Base-by-base conservation (phyloP, 805 yeast species). In the Yarrowia bubula region DNA sequence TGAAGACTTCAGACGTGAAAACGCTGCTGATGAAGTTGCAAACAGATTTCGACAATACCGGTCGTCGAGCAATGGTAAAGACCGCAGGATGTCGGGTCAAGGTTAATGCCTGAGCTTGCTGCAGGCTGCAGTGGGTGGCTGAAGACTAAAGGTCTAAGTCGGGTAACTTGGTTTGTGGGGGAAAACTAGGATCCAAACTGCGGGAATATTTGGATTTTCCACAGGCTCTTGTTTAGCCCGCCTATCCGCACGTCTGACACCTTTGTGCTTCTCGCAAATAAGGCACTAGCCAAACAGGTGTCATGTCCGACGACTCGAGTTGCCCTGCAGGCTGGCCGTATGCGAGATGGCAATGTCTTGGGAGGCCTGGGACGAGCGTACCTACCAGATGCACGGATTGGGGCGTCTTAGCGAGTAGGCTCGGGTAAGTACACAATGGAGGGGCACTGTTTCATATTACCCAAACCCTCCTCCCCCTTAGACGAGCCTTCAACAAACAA, bases 11-110 rank as follows among this genome's bases (percentile, higher is more conserved):
- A 3, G 28, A 22, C 28, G 28, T 22, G 5, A 22, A 22, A 22
- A 22, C 28, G 28, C 28, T 22, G 28, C 28, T 3, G 28, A 22
- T 22, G 28, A 22, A 22, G 28, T 22, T 22, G 4, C 28, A 22
- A 22, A 22, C 28, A 3, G 28, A 11, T 35, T 35, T 11, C 38
- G 38, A 35, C 38, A 35, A 35, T 35, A 35, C 38, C 13, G 18
- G 41, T 50, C 58, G 58, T 51, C 43, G 58, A 51, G 58, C 58
- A 51, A 51, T 22, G 43, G 58, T 51, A 51, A 51, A 51, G 43
- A 37, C 58, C 58, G 42, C 58, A 51, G 58, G 43, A 7, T n/a
- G 17, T 18, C 33, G 17, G 33, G 39, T n/a, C 58, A 38, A 51
- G 43, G 43, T 38, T 51, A 51, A 51, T 51, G 58, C 55, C 55